Evolutionary conservation across 2,329 filamentous ascomycete genomes (phyloP).

Genomic region (Huntiella savannae): DNA sequence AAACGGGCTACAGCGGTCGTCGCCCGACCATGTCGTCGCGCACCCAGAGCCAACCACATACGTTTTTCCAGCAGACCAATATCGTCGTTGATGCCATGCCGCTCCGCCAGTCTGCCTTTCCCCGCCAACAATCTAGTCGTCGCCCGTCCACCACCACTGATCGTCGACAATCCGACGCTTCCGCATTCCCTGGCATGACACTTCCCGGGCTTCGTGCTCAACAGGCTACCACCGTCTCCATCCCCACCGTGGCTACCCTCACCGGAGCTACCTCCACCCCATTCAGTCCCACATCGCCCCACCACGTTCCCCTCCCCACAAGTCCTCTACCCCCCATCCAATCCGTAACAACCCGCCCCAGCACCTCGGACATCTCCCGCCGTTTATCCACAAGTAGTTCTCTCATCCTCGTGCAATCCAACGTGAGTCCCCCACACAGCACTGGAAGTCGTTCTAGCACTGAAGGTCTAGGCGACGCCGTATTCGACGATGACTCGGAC

Average conservation of each 20-base stretch:
- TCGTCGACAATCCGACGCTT: conserved; percentile 12
- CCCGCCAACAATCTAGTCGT: conserved; percentile 1
- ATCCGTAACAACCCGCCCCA: conserved; percentile 22
- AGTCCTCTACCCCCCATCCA: background rate
- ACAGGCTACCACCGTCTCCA: conserved; percentile 21
- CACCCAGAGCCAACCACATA: conserved; percentile 11
- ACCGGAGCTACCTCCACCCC: background rate
- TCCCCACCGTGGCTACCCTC: background rate
- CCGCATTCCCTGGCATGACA: background rate
- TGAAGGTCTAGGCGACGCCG: conserved; percentile 3
- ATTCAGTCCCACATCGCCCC: background rate
- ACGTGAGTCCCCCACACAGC: conserved; percentile 27
- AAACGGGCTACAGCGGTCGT: conserved; percentile 5
- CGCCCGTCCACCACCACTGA: conserved; percentile 17
- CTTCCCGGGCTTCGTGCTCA: conserved; percentile 12
- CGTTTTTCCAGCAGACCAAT: conserved; percentile 9
- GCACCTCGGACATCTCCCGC: conserved; percentile 42
- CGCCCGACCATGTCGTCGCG: conserved; percentile 11
- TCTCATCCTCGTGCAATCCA: conserved; percentile 39
- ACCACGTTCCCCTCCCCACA: background rate
- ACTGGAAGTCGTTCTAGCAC: conserved; percentile 19
- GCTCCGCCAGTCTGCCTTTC: conserved; percentile 10
- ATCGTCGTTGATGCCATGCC: conserved; percentile 1
- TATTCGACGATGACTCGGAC: conserved; percentile 3
- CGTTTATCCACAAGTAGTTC: conserved; percentile 41